These are phyloP conservation scores for Colletotrichum acutatum DNA, from an alignment of 2,329 filamentous ascomycete genomes.

Conservation along the genomic window DNA sequence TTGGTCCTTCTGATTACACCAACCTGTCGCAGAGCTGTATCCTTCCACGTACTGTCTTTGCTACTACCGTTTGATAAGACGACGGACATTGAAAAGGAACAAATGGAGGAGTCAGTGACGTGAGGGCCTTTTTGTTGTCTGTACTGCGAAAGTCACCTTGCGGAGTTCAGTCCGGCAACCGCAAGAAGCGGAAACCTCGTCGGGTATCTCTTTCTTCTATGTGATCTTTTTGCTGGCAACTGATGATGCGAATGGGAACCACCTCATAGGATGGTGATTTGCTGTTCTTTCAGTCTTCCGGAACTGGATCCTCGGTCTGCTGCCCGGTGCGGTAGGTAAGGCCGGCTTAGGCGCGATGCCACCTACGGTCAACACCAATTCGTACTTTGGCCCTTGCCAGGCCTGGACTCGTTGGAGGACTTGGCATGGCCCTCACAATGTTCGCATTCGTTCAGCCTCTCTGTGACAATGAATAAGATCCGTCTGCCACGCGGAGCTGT, in stretches of 20 bases:
- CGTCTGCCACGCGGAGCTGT: background rate
- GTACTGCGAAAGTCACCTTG: background rate
- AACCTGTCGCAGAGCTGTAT: background rate
- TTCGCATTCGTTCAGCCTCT: background rate
- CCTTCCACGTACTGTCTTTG: background rate
- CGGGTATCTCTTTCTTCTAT: background rate
- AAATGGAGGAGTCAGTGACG: background rate
- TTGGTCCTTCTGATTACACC: background rate
- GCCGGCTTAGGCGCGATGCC: background rate
- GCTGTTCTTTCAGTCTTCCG: background rate
- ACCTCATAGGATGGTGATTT: background rate
- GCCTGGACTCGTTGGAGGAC: background rate
- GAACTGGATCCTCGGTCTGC: background rate
- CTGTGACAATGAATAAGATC: background rate
- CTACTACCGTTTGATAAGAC: conserved; percentile 6
- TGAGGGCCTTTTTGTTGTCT: background rate
- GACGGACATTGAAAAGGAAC: background rate
- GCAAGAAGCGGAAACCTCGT: background rate
- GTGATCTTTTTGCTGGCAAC: background rate
- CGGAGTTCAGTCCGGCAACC: background rate
- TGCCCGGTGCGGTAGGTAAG: background rate
- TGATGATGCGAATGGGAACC: background rate
- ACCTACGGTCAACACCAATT: background rate
- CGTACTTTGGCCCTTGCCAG: background rate
- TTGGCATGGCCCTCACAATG: background rate